Conservation (phyloP, 2,329 filamentous ascomycete genomes). For the Sporothrix protearum region DNA sequence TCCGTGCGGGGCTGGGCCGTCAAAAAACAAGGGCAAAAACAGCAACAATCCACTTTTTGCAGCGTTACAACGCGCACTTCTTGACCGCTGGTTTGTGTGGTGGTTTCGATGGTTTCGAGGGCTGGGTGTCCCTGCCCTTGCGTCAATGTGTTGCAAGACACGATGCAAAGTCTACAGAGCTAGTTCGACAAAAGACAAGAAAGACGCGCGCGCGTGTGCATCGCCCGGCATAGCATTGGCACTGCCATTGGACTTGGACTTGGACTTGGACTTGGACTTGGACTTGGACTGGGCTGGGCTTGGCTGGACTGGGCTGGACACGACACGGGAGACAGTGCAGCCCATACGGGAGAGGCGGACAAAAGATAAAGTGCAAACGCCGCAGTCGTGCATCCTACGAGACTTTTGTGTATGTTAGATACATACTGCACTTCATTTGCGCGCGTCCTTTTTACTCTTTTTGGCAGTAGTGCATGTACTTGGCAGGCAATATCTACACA, state of each 20-base stretch:
- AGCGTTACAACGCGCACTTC: slow-evolving; percentile 18
- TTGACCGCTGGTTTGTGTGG: slow-evolving; percentile 18
- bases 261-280: no score
- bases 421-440: no score
- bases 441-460: background rate
- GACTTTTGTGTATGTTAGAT: background rate
- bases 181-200: background rate
- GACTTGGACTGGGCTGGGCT: background rate
- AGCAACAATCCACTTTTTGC: background rate
- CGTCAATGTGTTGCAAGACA: slow-evolving; percentile 3
- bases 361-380: background rate
- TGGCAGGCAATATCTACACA: background rate
- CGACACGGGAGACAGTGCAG: background rate
- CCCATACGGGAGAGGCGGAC: background rate
- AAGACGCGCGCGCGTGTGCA: background rate
- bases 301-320: background rate
- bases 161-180: no score
- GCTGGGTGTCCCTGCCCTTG: slow-evolving; percentile 2
- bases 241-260: background rate
- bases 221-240: background rate
- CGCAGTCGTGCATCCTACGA: background rate
- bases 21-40: background rate
- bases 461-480: background rate
- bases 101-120: background rate
- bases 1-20: background rate